Base-by-base conservation (phyloP, 768 basidiomycete genomes). In the Tricholoma terreum region DNA sequence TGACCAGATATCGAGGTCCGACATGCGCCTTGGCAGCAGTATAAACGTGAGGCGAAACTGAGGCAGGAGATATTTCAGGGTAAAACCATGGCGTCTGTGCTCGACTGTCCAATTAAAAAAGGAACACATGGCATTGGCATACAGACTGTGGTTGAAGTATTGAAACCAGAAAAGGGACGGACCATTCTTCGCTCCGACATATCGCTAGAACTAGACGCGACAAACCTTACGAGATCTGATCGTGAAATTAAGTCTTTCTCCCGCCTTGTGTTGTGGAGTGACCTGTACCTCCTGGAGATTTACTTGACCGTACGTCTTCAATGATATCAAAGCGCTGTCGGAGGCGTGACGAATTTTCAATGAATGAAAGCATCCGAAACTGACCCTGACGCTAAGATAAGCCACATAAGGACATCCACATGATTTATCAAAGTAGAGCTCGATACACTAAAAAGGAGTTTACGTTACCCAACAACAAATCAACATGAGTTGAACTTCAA, bases 231-330 rank as follows among this genome's bases (percentile, higher is more conserved):
- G 24, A 31, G 46, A 30, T 30, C 46, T 30, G 30, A 49, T 30
- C 15, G 46, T 45, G 19, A 45, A 45, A 45, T 45, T n/a, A 19
- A 42, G 3, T 24, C 12, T 45, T 45, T 24, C 19, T 45, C n/a
- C 46, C 30, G 30, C 46, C 46, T 49, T 49, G 46, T 49, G 46
- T 30, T 49, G 46, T 49, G 46, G 46, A 49, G 46, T 49, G 46
- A 49, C 46, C 46, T 9, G n/a, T 49, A 49, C 46, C 46, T 49
- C 46, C 46, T 49, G 46, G 27, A 49, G 27, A 49, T 49, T 30
- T 27, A 31, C 27, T 49, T 17, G 30, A 49, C 22, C 30, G 10
- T 49, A 49, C 46, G n/a, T 4, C n/a, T 49, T 17, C 6, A 49
- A 49, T 49, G 46, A 31, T 31, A 49, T 49, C 46, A 31, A 19